phyloP scores from a whole-genome alignment of 2,329 filamentous ascomycete species.

The Diaporthe helianthi region DNA sequence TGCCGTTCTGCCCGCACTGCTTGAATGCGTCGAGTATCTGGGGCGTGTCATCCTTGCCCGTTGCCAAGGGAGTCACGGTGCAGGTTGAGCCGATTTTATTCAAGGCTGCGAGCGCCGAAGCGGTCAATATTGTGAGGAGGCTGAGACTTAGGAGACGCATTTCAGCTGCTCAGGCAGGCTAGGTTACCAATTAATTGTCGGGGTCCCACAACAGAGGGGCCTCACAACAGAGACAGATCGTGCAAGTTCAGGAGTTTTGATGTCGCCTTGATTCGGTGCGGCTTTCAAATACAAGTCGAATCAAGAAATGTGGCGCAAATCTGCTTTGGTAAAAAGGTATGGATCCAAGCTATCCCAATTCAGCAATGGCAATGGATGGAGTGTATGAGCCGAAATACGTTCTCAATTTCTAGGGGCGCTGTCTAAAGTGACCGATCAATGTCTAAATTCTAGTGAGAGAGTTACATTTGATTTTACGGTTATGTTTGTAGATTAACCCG shows the following conservation, averaged over 20 bases:
- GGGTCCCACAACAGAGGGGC: not conserved
- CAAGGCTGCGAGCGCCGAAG: conserved; percentile 35
- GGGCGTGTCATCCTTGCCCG: conserved; percentile 53
- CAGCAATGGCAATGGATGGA: not conserved
- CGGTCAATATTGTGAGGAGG: conserved; percentile 27
- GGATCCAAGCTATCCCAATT: not conserved
- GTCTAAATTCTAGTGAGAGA: not conserved
- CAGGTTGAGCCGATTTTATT: conserved; percentile 40
- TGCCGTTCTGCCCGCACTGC: conserved; percentile 55
- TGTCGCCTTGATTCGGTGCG: not conserved
- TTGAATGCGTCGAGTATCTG: conserved; percentile 58
- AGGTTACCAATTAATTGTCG: no score
- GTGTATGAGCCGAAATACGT: not conserved
- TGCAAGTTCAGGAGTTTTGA: not conserved
- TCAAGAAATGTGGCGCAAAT: not conserved
- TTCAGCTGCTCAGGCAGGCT: not conserved
- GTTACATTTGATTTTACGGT: not conserved
- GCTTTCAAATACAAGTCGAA: not conserved
- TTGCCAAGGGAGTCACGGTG: conserved; percentile 37
- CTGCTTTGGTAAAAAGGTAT: no score
- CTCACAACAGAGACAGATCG: not conserved
- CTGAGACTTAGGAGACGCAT: not conserved
- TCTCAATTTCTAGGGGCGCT: not conserved
- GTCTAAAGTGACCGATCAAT: not conserved
- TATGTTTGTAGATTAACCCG: not conserved